Conservation (phyloP, 768 basidiomycete genomes). For the Lentinula boryana region DNA sequence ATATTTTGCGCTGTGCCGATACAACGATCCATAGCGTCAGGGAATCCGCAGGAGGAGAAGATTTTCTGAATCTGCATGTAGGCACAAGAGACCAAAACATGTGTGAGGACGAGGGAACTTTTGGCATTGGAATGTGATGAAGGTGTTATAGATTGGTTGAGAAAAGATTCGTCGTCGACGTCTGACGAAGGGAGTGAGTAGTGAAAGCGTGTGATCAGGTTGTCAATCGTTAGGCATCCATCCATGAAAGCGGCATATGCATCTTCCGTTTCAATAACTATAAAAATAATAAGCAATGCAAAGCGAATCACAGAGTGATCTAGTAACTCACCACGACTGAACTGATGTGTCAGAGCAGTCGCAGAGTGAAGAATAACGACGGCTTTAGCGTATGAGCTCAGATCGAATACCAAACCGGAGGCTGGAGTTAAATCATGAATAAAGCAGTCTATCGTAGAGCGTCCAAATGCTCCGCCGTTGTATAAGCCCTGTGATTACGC, state of each 20-base stretch:
- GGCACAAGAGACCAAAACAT: conserved; percentile 12
- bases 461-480: conserved; percentile 6
- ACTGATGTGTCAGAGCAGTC: conserved; percentile 7
- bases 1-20: conserved; percentile 13
- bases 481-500: conserved; percentile 8
- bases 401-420: background rate
- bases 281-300: background rate
- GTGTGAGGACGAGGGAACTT: conserved; percentile 8
- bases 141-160: background rate
- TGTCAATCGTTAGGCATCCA: conserved; percentile 8
- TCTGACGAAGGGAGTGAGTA: conserved; percentile 7
- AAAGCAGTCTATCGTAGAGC: conserved; percentile 1
- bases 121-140: conserved; percentile 6
- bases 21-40: conserved; percentile 3
- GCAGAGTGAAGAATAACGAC: conserved; percentile 14
- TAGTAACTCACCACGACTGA: conserved; percentile 9
- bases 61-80: conserved; percentile 14
- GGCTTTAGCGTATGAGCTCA: conserved; percentile 11
- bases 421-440: conserved; percentile 4
- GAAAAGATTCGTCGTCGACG: conserved; percentile 5
- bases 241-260: conserved; percentile 6
- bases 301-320: background rate
- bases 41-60: conserved; percentile 1
- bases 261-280: conserved; percentile 11
- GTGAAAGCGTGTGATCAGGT: conserved; percentile 11